Percentiles rank a stretch among this genome's conserved stretches.
These are phyloP conservation scores for Pseudonitzschia multiseries DNA, from an alignment of 108 stramenopile genomes.

Conservation along the genomic window DNA sequence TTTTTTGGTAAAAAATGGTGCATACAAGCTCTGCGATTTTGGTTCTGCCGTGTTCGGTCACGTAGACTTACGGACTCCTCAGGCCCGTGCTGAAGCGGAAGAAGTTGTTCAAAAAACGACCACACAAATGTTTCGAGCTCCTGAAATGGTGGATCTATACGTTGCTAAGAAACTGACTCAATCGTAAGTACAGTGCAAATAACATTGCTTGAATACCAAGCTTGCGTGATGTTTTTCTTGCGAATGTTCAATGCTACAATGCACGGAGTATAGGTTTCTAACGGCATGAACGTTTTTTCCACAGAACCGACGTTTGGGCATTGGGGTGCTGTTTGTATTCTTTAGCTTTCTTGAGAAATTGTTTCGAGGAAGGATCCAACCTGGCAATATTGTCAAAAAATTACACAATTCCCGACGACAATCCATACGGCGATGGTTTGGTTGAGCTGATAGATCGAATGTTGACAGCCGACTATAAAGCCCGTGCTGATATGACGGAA, in stretches of 20 bases:
- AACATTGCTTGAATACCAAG: background rate
- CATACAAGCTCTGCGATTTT: constrained; percentile 93
- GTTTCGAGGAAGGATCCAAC: constrained; percentile 91
- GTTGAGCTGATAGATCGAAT: constrained; percentile 86
- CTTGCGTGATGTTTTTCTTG: background rate
- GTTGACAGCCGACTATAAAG: constrained; percentile 77
- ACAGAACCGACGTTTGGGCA: constrained; percentile 93
- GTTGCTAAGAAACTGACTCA: constrained; percentile 84
- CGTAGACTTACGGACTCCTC: constrained; percentile 71
- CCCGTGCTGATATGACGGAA: constrained; percentile 84
- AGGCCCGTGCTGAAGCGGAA: constrained; percentile 75
- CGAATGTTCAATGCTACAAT: background rate
- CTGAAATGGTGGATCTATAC: constrained; percentile 96
- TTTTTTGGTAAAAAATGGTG: constrained; percentile 88
- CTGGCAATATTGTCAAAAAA: constrained; percentile 88
- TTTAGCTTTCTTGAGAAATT: constrained; percentile 81
- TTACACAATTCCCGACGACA: constrained; percentile 83
- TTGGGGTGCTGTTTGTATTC: constrained; percentile 91
- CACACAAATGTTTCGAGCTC: constrained; percentile 95
- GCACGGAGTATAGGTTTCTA: background rate
- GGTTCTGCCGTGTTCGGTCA: constrained; percentile 86
- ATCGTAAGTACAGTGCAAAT: constrained; percentile 39
- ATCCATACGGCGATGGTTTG: constrained; percentile 76
- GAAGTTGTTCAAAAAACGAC: constrained; percentile 91
- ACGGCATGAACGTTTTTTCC: background rate